Base-by-base conservation (phyloP, 176 grass and related monocot species). In the Ensete ventricosum region DNA sequence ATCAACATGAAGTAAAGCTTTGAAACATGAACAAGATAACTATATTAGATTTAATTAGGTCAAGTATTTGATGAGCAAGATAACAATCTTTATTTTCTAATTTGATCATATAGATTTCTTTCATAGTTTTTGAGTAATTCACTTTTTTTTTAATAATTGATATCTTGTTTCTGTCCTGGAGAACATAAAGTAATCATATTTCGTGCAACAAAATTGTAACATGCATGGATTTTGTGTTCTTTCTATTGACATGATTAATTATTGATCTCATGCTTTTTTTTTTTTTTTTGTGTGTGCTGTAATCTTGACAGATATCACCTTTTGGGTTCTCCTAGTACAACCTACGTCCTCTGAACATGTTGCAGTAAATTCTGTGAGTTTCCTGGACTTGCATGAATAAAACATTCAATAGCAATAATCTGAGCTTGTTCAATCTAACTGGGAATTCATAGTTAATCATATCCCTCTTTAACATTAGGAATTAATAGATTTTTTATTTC, bases 301-400 rank as follows among this genome's bases (percentile, higher is more conserved):
- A 49, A 64, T 89, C 6, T 70, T 85, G 71, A 86, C 87, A 17
- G 87, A 89, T 75, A 62, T 81, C 12, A 60, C 86, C 27, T 89
- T 89, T 85, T 89, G 87, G 87, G 70, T 69, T 69, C 16, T 89
- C 1, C 69, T 89, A 50, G 81, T 71, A 27, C 83, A 69, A 0
- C 86, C 83, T 80, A 74, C 85, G 71, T 76, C 64, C 34, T 81
- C 83, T 9, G 50, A 72, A 11, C 81, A 83, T 83, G 81, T 86
- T 68, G 69, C 14, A 20, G 72, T 89, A 59, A 89, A 83, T 68
- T 81, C 67, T 34, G 87, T 89, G 65, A 89, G 80, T 85, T 34
- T 11, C 50, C 8, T 34, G 50, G 25, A 66, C 50, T 52, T 62
- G 9, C 60, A 68, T 12, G 23, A 25, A 64, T 14, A 7, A 62